These are phyloP conservation scores for Chlamydomonas sphaeroides DNA, from an alignment of 139 green algal genomes.

Conservation along the genomic window DNA sequence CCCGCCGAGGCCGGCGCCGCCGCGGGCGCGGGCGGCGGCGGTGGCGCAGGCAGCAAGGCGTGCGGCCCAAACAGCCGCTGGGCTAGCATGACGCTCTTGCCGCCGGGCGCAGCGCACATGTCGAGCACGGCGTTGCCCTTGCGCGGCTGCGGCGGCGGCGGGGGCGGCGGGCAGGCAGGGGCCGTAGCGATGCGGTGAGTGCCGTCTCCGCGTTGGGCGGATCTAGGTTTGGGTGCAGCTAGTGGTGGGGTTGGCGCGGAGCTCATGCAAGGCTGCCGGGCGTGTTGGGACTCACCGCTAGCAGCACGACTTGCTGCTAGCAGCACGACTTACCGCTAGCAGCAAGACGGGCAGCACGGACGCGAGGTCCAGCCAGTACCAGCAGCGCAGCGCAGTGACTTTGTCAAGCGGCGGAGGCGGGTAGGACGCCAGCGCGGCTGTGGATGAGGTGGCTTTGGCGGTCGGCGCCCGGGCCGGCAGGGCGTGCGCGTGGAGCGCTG, in stretches of 20 bases:
- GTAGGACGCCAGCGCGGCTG: conserved; percentile 2
- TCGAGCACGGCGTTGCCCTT: conserved; percentile 56
- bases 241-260: too few species aligned
- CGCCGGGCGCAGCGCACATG: conserved; percentile 75
- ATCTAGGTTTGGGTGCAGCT: too few species aligned
- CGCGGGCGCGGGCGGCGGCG: neutral
- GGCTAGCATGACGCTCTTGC: conserved; percentile 66
- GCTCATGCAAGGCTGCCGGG: too few species aligned
- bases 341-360: conserved; percentile 66
- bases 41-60: neutral
- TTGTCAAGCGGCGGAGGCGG: conserved; percentile 10
- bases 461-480: neutral
- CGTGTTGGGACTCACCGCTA: too few species aligned
- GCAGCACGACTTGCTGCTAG: too few species aligned
- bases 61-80: conserved; percentile 47
- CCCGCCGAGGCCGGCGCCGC: neutral
- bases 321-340: too few species aligned
- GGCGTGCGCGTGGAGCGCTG: neutral
- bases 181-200: too few species aligned
- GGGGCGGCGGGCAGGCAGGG: too few species aligned
- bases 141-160: too few species aligned
- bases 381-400: conserved; percentile 4
- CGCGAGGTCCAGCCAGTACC: conserved; percentile 77
- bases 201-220: too few species aligned
- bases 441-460: neutral